Evolutionary conservation across 2,329 filamentous ascomycete genomes (phyloP).

Genomic region (Pseudogymnoascus sp.): DNA sequence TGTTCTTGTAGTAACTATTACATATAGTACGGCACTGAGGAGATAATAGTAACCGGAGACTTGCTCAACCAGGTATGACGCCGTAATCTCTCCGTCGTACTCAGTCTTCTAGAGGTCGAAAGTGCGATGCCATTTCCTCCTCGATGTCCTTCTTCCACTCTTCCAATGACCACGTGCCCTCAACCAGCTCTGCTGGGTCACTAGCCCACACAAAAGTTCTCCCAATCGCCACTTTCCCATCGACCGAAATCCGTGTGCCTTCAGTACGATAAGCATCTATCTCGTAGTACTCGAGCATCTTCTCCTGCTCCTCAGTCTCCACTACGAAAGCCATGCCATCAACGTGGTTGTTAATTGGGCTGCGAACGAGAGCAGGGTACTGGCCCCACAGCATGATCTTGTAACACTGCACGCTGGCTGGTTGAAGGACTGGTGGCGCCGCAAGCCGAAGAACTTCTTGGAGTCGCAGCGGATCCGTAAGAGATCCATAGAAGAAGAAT

Average conservation of each 20-base stretch:
- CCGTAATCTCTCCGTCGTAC: background rate
- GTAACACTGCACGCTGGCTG: constrained; percentile 15
- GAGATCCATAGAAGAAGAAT: constrained; percentile 18
- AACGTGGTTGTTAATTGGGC: constrained; percentile 11
- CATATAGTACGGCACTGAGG: background rate
- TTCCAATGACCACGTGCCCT: constrained; percentile 17
- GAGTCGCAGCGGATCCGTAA: constrained; percentile 15
- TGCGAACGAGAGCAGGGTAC: constrained; percentile 15
- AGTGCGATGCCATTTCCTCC: constrained; percentile 17
- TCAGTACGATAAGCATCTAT: constrained; percentile 13
- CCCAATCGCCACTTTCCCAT: constrained; percentile 10
- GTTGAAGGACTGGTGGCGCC: constrained; percentile 15
- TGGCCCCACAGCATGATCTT: constrained; percentile 17
- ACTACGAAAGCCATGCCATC: constrained; percentile 13
- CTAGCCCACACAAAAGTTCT: constrained; percentile 14
- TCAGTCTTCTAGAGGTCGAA: constrained; percentile 13
- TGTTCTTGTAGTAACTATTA: background rate
- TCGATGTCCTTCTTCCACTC: constrained; percentile 16
- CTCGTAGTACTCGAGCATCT: constrained; percentile 15
- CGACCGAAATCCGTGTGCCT: constrained; percentile 14
- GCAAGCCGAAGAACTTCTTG: constrained; percentile 16
- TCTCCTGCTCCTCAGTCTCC: constrained; percentile 14
- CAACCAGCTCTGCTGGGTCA: constrained; percentile 11
- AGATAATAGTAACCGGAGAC: background rate
- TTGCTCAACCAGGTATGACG: background rate